Evolutionary conservation across 805 yeast genomes (phyloP).

Genomic region (Yamadazyma akitaensis): DNA sequence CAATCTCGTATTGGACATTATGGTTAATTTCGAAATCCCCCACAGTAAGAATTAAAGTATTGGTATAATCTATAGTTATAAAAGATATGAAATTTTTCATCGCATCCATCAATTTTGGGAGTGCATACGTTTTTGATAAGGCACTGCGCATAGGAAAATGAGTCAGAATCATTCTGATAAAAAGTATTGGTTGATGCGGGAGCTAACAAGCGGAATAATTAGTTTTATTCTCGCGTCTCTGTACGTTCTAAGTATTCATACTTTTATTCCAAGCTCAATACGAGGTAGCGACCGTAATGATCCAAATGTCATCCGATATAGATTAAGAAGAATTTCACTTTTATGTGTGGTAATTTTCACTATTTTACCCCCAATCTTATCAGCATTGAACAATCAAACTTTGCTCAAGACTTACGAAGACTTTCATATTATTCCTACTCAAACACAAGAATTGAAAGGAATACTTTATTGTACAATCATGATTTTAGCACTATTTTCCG

Average conservation of each 20-base stretch:
- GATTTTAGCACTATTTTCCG: conserved; percentile 41
- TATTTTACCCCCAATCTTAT: background rate
- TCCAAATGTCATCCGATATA: conserved; percentile 36
- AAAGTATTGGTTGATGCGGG: conserved; percentile 12
- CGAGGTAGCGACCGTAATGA: conserved; percentile 37
- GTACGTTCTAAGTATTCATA: conserved; percentile 42
- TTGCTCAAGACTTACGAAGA: background rate
- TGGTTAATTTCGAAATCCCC: background rate
- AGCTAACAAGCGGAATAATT: conserved; percentile 5
- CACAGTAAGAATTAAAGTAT: background rate
- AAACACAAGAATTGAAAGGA: background rate
- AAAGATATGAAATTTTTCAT: conserved; percentile 2
- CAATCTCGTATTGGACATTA: background rate
- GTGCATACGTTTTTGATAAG: conserved; percentile 3
- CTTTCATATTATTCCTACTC: background rate
- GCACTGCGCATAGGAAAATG: conserved; percentile 9
- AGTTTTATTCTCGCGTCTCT: conserved; percentile 37
- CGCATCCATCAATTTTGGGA: background rate
- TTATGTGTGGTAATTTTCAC: conserved; percentile 20
- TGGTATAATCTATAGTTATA: background rate
- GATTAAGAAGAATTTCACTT: conserved; percentile 35
- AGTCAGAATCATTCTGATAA: conserved; percentile 13
- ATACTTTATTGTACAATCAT: background rate
- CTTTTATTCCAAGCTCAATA: conserved; percentile 26
- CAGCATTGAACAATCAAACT: background rate